A percentile compares a stretch with the other conserved stretches of the same genome.
These are phyloP conservation scores for Oryza coarctata DNA, from an alignment of 176 grass and related monocot species.

Conservation along the genomic window DNA sequence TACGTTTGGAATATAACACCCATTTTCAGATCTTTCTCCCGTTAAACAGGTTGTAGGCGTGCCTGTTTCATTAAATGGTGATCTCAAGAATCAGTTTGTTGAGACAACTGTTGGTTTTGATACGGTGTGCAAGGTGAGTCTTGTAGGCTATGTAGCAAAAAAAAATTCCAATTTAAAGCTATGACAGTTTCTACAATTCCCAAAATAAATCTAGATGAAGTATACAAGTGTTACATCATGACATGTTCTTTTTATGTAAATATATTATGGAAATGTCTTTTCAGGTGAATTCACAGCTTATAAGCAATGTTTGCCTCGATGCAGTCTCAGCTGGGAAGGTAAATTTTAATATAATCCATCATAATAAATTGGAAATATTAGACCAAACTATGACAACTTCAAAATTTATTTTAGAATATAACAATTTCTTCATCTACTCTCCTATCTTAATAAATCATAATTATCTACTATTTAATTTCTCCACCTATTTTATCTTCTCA, in stretches of 20 bases:
- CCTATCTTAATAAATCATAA: too few species aligned
- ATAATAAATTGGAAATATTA: background rate
- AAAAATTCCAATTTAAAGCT: background rate
- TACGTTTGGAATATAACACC: background rate
- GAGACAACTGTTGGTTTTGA: slow-evolving; percentile 77
- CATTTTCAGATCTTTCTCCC: background rate
- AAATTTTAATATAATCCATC: background rate
- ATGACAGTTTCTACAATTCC: background rate
- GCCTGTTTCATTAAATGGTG: slow-evolving; percentile 66
- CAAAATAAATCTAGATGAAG: background rate
- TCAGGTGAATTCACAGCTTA: slow-evolving; percentile 80
- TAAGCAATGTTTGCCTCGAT: slow-evolving; percentile 73
- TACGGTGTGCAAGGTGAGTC: slow-evolving; percentile 67
- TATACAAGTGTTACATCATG: background rate
- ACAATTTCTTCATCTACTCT: too few species aligned
- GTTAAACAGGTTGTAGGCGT: slow-evolving; percentile 56
- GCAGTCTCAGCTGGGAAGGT: slow-evolving; percentile 80
- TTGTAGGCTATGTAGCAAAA: background rate
- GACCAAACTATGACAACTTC: too few species aligned
- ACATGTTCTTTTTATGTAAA: background rate
- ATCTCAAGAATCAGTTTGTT: slow-evolving; percentile 78
- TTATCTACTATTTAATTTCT: too few species aligned
- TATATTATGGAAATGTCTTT: background rate
- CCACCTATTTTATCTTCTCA: too few species aligned
- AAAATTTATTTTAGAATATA: too few species aligned